phyloP scores from a whole-genome alignment of 2,329 filamentous ascomycete genomes.

The Epicoccum nigrum region DNA sequence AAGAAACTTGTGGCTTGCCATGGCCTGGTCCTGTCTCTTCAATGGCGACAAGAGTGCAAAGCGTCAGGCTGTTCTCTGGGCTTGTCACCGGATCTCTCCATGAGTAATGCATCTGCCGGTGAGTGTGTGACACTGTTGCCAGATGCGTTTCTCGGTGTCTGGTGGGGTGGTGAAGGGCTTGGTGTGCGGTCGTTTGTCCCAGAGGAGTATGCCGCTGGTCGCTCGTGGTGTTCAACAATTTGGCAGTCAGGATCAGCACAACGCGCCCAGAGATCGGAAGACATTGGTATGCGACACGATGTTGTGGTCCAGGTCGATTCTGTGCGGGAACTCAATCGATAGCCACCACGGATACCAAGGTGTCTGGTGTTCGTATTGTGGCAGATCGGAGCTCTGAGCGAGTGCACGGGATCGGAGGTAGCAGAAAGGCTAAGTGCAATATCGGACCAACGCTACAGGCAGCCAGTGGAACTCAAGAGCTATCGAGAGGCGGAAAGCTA shows the following conservation, averaged over 20 bases:
- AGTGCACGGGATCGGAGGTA: conserved; percentile 6
- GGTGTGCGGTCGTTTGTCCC: conserved; percentile 18
- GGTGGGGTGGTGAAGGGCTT: conserved; percentile 15
- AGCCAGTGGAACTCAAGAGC: conserved; percentile 1
- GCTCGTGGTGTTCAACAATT: neutral
- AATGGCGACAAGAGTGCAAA: conserved; percentile 26
- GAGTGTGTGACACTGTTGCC: conserved; percentile 5
- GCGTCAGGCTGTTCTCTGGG: conserved; percentile 16
- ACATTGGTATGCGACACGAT: neutral
- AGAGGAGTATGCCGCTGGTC: conserved; percentile 5
- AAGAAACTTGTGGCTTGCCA: conserved; percentile 36
- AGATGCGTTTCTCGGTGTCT: conserved; percentile 3
- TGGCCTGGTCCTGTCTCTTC: conserved; percentile 22
- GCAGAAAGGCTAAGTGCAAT: conserved; percentile 10
- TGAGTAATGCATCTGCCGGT: conserved; percentile 20
- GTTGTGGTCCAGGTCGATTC: neutral
- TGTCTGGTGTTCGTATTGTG: neutral
- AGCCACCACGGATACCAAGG: conserved; percentile 2
- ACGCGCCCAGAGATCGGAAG: neutral
- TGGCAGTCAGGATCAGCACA: neutral
- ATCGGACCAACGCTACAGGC: conserved; percentile 9
- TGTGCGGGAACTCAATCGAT: neutral
- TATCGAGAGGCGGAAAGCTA: conserved; percentile 12
- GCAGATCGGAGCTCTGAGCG: conserved; percentile 4
- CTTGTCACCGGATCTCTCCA: conserved; percentile 18